Evolutionary conservation across 345 rosid genomes (phyloP).

Genomic region (Tarenaya hassleriana): DNA sequence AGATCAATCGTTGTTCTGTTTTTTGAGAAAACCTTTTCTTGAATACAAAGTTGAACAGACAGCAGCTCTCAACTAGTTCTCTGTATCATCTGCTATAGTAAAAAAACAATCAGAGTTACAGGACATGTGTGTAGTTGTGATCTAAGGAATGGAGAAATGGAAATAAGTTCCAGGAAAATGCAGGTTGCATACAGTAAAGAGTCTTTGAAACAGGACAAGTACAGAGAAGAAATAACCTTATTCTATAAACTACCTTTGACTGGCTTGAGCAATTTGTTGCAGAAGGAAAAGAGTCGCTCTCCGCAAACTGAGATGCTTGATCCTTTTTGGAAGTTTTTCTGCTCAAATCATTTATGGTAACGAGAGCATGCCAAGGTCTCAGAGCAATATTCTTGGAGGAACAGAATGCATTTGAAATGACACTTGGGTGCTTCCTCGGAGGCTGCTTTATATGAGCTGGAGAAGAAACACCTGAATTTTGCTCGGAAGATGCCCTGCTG

Average conservation of each 20-base stretch:
- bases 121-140: too few species aligned
- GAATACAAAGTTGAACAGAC: conserved; percentile 10
- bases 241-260: conserved; percentile 39
- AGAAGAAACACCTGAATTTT: conserved; percentile 56
- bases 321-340: conserved; percentile 38
- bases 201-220: background rate
- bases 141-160: too few species aligned
- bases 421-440: conserved; percentile 66
- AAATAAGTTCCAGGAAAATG: too few species aligned
- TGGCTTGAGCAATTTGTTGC: conserved; percentile 36
- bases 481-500: conserved; percentile 53
- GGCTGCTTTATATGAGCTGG: conserved; percentile 60
- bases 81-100: too few species aligned
- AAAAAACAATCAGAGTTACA: too few species aligned
- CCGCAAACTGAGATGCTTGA: conserved; percentile 30
- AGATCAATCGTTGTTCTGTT: conserved; percentile 30
- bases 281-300: conserved; percentile 31
- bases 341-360: conserved; percentile 36
- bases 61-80: too few species aligned
- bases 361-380: conserved; percentile 50
- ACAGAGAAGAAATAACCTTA: background rate
- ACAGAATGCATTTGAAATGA: conserved; percentile 77
- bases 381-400: conserved; percentile 65
- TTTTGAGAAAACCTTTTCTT: conserved; percentile 57
- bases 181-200: background rate